A percentile compares a stretch with the other conserved stretches of the same genome.
phyloP scores from a whole-genome alignment of 2,329 filamentous ascomycete species.

The Fusarium cicatricum region DNA sequence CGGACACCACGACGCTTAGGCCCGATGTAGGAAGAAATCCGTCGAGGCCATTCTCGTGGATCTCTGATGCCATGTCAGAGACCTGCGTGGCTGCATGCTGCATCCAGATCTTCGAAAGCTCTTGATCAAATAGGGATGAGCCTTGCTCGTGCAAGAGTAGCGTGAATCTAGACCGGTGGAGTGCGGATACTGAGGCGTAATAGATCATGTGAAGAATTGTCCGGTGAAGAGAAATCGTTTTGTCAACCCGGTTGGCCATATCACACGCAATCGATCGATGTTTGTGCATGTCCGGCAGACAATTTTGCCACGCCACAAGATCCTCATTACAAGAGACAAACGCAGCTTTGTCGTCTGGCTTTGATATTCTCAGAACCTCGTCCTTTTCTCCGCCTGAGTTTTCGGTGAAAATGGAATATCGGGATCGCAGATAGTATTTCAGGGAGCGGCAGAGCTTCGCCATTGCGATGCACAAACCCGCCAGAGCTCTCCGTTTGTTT shows the following conservation, averaged over 20 bases:
- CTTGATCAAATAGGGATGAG: slow-evolving; percentile 73
- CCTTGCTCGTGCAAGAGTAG: slow-evolving; percentile 61
- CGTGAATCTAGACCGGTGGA: slow-evolving; percentile 87
- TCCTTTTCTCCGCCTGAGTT: slow-evolving; percentile 77
- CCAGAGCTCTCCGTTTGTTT: slow-evolving; percentile 62
- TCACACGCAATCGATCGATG: slow-evolving; percentile 62
- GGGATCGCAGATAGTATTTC: slow-evolving; percentile 82
- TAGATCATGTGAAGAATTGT: slow-evolving; percentile 93
- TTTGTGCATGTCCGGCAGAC: slow-evolving; percentile 74
- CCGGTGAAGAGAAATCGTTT: slow-evolving; percentile 71
- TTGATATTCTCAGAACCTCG: slow-evolving; percentile 45
- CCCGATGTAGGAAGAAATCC: slow-evolving; percentile 84
- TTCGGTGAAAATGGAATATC: slow-evolving; percentile 83
- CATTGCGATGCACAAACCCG: slow-evolving; percentile 88
- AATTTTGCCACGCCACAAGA: slow-evolving; percentile 76
- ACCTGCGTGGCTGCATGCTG: slow-evolving; percentile 83
- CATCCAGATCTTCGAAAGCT: slow-evolving; percentile 83
- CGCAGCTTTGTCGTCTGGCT: not conserved
- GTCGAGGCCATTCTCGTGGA: slow-evolving; percentile 76
- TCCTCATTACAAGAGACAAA: slow-evolving; percentile 67
- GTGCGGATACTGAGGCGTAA: slow-evolving; percentile 84
- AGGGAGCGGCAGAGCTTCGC: slow-evolving; percentile 87
- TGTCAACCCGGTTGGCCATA: slow-evolving; percentile 27
- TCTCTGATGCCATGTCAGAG: slow-evolving; percentile 79
- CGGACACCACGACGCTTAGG: slow-evolving; percentile 86